Evolutionary conservation across 1,284 basidiomycete genomes (phyloP).

Genomic region (Austroboletus novae-zelandiae): DNA sequence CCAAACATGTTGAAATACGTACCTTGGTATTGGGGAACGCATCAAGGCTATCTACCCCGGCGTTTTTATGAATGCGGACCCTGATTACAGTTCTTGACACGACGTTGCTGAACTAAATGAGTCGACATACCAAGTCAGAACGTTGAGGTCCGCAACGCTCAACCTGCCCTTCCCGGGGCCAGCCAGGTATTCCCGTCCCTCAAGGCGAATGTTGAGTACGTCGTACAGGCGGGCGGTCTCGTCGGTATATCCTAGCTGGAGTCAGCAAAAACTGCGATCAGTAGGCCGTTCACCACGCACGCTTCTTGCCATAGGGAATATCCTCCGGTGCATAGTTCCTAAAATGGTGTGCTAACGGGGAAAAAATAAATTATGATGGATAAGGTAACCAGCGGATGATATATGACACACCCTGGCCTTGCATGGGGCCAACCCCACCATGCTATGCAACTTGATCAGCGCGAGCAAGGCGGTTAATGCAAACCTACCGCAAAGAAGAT

Average conservation of each 20-base stretch:
- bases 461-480: not conserved
- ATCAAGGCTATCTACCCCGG: conserved; percentile 39
- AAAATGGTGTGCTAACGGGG: conserved; percentile 36
- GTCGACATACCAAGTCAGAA: conserved; percentile 32
- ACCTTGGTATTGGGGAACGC: conserved; percentile 43
- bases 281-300: conserved; percentile 11
- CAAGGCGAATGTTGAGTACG: conserved; percentile 51
- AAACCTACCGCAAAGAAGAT: conserved; percentile 56
- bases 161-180: conserved; percentile 48
- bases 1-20: not conserved
- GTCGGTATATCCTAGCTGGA: conserved; percentile 41
- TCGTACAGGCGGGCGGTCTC: conserved; percentile 53
- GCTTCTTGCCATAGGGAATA: conserved; percentile 38
- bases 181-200: conserved; percentile 46
- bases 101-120: not conserved
- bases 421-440: conserved; percentile 45
- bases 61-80: conserved; percentile 37
- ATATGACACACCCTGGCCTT: conserved; percentile 38
- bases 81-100: conserved; percentile 29
- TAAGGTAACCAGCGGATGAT: not conserved
- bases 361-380: not conserved
- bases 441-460: conserved; percentile 20
- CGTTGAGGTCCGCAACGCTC: conserved; percentile 44
- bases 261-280: not conserved
- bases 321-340: conserved; percentile 38